A percentile compares a stretch with the other conserved stretches of the same genome.
These are phyloP conservation scores for Asterophora parasitica DNA, from an alignment of 768 basidiomycete species.

Conservation along the genomic window DNA sequence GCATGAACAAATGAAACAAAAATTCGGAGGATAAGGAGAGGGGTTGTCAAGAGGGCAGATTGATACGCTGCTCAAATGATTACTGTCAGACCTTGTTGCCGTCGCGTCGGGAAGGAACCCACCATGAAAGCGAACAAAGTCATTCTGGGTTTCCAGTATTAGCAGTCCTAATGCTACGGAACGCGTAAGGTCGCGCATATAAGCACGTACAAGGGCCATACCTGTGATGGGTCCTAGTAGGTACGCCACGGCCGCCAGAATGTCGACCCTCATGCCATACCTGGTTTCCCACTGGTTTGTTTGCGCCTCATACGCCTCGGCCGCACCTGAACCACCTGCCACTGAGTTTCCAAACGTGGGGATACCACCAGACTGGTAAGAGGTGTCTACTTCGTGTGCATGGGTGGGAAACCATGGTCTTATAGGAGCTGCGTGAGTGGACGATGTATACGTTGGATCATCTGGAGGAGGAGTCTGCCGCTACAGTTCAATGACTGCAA, in stretches of 20 bases:
- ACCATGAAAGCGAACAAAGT: constrained; percentile 79
- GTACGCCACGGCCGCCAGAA: constrained; percentile 62
- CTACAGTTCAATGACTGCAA: background rate
- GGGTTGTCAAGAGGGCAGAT: constrained; percentile 66
- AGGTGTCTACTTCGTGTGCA: constrained; percentile 27
- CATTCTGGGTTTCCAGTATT: constrained; percentile 72
- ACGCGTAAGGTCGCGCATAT: background rate
- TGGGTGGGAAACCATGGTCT: constrained; percentile 52
- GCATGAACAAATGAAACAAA: constrained; percentile 49
- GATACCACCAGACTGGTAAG: constrained; percentile 69
- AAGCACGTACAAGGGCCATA: constrained; percentile 26
- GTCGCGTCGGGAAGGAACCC: constrained; percentile 16
- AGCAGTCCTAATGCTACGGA: constrained; percentile 55
- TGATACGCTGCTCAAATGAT: constrained; percentile 56
- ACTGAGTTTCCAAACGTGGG: constrained; percentile 50
- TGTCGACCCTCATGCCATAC: constrained; percentile 60
- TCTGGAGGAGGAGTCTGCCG: constrained; percentile 56
- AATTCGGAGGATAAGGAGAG: constrained; percentile 53
- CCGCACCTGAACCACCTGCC: constrained; percentile 29
- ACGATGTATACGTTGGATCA: constrained; percentile 32
- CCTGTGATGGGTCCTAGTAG: constrained; percentile 69
- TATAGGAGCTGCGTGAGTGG: constrained; percentile 22
- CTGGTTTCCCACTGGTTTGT: constrained; percentile 69
- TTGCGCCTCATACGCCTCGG: constrained; percentile 36
- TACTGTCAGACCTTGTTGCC: background rate